phyloP scores from a whole-genome alignment of 768 basidiomycete genomes.

The Suillus discolor region DNA sequence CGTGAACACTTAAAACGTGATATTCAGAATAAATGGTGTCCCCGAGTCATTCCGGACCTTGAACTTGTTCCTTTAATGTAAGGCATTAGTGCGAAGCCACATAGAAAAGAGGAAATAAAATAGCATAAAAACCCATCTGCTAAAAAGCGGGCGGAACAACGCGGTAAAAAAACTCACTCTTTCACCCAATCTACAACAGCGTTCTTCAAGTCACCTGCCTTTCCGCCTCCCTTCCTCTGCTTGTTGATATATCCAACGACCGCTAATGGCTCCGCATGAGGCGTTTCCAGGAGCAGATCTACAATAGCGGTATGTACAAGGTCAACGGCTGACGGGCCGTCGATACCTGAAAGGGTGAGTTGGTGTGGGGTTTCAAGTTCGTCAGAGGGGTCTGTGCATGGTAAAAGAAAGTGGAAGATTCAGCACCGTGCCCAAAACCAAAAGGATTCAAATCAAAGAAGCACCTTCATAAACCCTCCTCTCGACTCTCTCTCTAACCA shows the following conservation, averaged over 20 bases:
- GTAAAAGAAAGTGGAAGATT: background rate
- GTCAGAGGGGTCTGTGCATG: background rate
- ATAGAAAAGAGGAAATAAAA: background rate
- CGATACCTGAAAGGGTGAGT: conserved; percentile 8
- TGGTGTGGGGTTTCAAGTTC: background rate
- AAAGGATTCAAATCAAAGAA: background rate
- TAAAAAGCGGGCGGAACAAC: background rate
- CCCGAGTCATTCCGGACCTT: background rate
- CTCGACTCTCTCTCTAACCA: background rate
- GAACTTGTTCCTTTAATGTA: conserved; percentile 24
- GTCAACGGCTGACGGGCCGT: background rate
- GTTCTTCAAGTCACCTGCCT: conserved; percentile 7
- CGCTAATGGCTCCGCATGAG: background rate
- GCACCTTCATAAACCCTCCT: conserved; percentile 4
- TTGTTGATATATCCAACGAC: conserved; percentile 11
- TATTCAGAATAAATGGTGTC: conserved; percentile 12
- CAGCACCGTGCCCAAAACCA: background rate
- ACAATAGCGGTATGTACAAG: conserved; percentile 4
- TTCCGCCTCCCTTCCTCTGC: conserved; percentile 15
- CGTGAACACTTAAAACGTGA: conserved; percentile 15
- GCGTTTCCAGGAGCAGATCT: background rate
- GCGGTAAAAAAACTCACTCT: conserved; percentile 15
- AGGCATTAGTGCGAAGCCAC: background rate
- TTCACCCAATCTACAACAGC: conserved; percentile 16
- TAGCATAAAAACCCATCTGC: background rate